A percentile compares a stretch with the other conserved stretches of the same genome.
These are phyloP conservation scores for Colletotrichum agaves DNA, from an alignment of 2,329 filamentous ascomycete species.

Conservation along the genomic window DNA sequence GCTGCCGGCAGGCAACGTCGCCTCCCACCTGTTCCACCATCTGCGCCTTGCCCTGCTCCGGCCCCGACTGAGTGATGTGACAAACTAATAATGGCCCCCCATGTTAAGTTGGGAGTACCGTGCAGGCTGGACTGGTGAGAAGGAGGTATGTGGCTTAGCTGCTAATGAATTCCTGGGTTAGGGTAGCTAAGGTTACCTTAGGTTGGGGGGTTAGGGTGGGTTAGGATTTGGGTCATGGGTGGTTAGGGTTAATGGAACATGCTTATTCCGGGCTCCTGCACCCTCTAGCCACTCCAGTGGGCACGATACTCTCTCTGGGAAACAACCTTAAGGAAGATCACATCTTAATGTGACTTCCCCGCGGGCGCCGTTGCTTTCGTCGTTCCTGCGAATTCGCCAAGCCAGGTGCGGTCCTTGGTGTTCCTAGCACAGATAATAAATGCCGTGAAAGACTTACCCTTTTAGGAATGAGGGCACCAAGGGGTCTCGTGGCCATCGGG, in stretches of 20 bases:
- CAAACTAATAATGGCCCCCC: no score
- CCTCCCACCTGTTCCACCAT: background rate
- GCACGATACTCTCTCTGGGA: background rate
- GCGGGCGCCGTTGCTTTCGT: background rate
- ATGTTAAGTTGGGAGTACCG: no score
- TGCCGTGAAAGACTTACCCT: slow-evolving; percentile 17
- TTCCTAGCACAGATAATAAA: background rate
- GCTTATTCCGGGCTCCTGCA: no score
- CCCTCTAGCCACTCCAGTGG: no score
- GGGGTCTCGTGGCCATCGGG: background rate
- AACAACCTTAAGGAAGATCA: slow-evolving; percentile 20
- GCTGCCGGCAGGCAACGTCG: background rate
- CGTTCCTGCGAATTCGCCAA: background rate
- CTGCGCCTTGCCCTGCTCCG: background rate
- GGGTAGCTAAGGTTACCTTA: no score
- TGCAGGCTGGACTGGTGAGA: no score
- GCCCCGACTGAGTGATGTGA: no score
- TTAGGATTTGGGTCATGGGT: no score
- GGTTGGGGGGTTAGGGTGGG: no score
- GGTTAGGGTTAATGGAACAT: no score
- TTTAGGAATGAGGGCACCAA: background rate
- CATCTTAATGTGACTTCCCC: slow-evolving; percentile 13
- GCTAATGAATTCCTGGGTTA: no score
- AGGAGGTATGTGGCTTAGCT: no score
- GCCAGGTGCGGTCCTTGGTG: background rate